A percentile compares a stretch with the other conserved stretches of the same genome.
Evolutionary conservation across 2,329 filamentous ascomycete species (phyloP).

Genomic region (Rhynchosporium agropyri): DNA sequence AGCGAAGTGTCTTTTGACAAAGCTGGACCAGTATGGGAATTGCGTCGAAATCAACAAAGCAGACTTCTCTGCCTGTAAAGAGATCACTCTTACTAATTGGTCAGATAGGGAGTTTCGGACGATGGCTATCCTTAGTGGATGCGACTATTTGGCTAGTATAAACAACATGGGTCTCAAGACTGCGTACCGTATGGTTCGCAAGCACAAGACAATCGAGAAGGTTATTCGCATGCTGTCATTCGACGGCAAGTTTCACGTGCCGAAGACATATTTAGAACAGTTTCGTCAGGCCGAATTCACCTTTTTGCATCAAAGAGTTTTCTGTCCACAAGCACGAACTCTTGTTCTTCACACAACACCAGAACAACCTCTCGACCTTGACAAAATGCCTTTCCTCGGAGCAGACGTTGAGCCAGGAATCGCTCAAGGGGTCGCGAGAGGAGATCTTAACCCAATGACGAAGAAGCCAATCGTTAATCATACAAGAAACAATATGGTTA

Average conservation of each 20-base stretch:
- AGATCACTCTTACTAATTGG: slow-evolving; percentile 89
- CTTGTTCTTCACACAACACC: slow-evolving; percentile 77
- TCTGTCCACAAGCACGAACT: slow-evolving; percentile 71
- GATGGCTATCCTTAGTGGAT: slow-evolving; percentile 96
- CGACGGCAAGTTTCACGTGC: slow-evolving; percentile 81
- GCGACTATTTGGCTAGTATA: slow-evolving; percentile 90
- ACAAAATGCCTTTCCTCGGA: slow-evolving; percentile 82
- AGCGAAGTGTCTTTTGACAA: slow-evolving; percentile 86
- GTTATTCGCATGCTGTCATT: slow-evolving; percentile 83
- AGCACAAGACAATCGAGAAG: slow-evolving; percentile 84
- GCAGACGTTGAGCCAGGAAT: slow-evolving; percentile 67
- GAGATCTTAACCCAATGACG: slow-evolving; percentile 87
- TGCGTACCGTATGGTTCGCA: slow-evolving; percentile 85
- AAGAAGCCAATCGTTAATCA: slow-evolving; percentile 58
- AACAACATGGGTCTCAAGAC: slow-evolving; percentile 89
- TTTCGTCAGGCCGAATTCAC: slow-evolving; percentile 90
- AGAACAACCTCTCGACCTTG: slow-evolving; percentile 62
- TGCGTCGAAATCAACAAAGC: slow-evolving; percentile 89
- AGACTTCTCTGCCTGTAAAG: slow-evolving; percentile 86
- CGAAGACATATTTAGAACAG: slow-evolving; percentile 75
- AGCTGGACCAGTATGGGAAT: slow-evolving; percentile 90
- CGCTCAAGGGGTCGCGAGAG: slow-evolving; percentile 74
- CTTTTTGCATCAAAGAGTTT: slow-evolving; percentile 93
- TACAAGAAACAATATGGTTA: slow-evolving; percentile 31
- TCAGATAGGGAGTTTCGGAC: slow-evolving; percentile 86